phyloP scores from a whole-genome alignment of 1,139 yeast species.

The Zygoascus sp. region DNA sequence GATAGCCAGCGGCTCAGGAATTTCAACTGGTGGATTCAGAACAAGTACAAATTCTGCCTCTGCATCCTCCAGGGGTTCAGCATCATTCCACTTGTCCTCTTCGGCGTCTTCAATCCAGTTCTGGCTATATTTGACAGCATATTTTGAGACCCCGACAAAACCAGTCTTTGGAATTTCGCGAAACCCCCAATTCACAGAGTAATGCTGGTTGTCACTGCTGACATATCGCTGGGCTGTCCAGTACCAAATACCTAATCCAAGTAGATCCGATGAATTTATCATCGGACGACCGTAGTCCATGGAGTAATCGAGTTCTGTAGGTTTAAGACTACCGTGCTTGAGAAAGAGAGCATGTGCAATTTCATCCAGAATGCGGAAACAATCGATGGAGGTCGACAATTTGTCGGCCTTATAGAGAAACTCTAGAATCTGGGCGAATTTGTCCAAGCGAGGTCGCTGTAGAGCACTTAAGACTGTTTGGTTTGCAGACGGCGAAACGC shows the following conservation, averaged over 20 bases:
- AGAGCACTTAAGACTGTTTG: slow-evolving; percentile 27
- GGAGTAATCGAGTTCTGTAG: slow-evolving; percentile 8
- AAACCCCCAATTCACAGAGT: slow-evolving; percentile 7
- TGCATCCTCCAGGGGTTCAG: slow-evolving; percentile 26
- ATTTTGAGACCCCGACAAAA: slow-evolving; percentile 17
- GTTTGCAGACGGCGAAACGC: slow-evolving; percentile 26
- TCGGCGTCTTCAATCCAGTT: slow-evolving; percentile 28
- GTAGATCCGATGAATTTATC: slow-evolving; percentile 28
- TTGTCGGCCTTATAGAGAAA: slow-evolving; percentile 34
- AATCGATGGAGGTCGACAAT: slow-evolving; percentile 31
- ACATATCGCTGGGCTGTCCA: slow-evolving; percentile 21
- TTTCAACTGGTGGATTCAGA: slow-evolving; percentile 32
- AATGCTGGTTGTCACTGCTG: neutral
- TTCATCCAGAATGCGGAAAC: slow-evolving; percentile 34
- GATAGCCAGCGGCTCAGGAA: slow-evolving; percentile 26
- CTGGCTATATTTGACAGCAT: slow-evolving; percentile 24
- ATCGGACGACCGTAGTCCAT: slow-evolving; percentile 31
- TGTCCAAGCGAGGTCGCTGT: slow-evolving; percentile 30
- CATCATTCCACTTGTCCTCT: slow-evolving; percentile 26
- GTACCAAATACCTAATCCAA: slow-evolving; percentile 35
- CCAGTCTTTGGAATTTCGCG: slow-evolving; percentile 14
- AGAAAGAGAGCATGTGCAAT: slow-evolving; percentile 29
- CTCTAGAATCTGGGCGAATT: slow-evolving; percentile 30
- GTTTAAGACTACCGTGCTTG: slow-evolving; percentile 19
- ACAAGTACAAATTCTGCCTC: slow-evolving; percentile 31